A percentile compares a stretch with the other conserved stretches of the same genome.
Evolutionary conservation across 2,329 filamentous ascomycete species (phyloP).

Genomic region (Aureobasidium sp.): DNA sequence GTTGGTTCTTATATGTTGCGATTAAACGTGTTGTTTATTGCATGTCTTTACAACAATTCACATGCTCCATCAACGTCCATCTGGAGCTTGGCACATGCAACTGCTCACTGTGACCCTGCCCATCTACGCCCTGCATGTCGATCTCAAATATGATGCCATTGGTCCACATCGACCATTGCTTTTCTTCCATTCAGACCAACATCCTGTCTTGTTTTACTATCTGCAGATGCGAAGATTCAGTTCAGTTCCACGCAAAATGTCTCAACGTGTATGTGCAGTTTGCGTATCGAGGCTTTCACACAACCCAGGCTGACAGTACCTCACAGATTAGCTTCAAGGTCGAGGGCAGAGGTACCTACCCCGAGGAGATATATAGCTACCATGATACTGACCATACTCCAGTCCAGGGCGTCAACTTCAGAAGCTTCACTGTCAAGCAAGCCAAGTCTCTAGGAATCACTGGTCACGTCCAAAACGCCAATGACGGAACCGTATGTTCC

Average conservation of each 20-base stretch:
- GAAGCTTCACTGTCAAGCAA: constrained; percentile 34
- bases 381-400: neutral
- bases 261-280: constrained; percentile 21
- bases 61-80: constrained; percentile 5
- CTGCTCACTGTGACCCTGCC: neutral
- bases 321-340: constrained; percentile 42
- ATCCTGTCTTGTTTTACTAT: neutral
- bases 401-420: constrained; percentile 45
- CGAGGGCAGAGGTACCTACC: constrained; percentile 25
- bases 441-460: constrained; percentile 36
- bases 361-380: neutral
- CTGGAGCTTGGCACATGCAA: constrained; percentile 2
- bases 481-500: constrained; percentile 33
- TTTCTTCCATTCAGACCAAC: neutral
- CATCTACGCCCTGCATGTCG: neutral
- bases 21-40: neutral
- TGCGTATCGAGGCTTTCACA: too few relatives aligned
- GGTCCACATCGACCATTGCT: neutral
- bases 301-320: too few relatives aligned
- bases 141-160: constrained; percentile 3
- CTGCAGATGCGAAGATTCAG: constrained; percentile 12
- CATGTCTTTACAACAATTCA: neutral
- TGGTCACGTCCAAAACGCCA: constrained; percentile 37
- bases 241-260: constrained; percentile 18
- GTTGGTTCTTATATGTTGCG: neutral